Base-by-base conservation (phyloP, 352 stramenopile genomes). In the Globisporangium emineosum region DNA sequence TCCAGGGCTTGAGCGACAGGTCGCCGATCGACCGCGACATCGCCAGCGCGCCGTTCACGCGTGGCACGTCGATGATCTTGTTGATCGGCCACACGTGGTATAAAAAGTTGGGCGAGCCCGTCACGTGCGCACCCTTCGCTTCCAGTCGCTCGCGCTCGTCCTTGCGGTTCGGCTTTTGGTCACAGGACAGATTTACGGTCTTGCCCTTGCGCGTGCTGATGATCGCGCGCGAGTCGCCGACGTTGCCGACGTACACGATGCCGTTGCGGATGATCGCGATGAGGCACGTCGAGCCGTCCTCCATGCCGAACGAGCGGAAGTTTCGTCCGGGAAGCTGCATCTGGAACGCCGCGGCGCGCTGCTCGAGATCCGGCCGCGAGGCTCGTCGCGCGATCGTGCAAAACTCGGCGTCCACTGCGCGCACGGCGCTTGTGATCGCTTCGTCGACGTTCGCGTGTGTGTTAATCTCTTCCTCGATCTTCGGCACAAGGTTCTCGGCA, bases 1-100 rank as follows among this genome's bases (percentile, higher is more conserved):
- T 88, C 51, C 68, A 89, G 1, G 75, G 47, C 71, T 94, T 94
- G 19, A 94, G 70, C 5, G 82, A 89, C 37, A 90, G 63, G 64
- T 96, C 87, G 19, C 87, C 87, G 33, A 96, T 94, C 29, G 87
- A 93, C 29, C 87, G 75, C 30, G 87, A 92, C 75, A 96, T 90
- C 21, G 85, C 84, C 33, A 96, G 69, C 13, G 77, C 71, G 37
- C 87, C 87, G 62, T 96, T 93, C 29, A 96, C 86, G 15, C 87
- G 83, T 6, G 85, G 83, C 21, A 92, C 86, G 64, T 94, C 87
- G 50, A 96, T 54, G 55, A 92, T 72, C 45, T 81, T 84, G 54
- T 81, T 93, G 37, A 95, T 73, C 8, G 81, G 81, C 84, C 84
- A 95, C 35, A 93, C 63, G 53, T 77, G 71, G 65, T 89, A 87